phyloP scores from a whole-genome alignment of 2,329 filamentous ascomycete genomes.

The Pseudohalonectria lignicola region DNA sequence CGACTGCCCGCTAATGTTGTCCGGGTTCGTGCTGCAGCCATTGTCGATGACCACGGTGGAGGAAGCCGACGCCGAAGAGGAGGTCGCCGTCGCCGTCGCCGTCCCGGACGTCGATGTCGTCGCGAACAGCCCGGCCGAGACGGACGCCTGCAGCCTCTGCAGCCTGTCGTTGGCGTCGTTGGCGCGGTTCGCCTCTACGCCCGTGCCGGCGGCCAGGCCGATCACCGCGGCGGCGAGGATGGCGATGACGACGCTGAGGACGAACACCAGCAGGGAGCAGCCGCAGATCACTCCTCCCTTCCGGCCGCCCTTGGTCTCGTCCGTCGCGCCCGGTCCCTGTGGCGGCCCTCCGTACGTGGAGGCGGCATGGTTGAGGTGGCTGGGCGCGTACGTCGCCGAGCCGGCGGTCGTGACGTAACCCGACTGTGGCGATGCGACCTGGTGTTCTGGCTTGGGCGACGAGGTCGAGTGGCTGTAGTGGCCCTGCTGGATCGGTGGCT shows the following conservation, averaged over 20 bases:
- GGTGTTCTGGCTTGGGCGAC: not conserved
- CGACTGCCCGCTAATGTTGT: conserved; percentile 21
- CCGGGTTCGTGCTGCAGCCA: conserved; percentile 24
- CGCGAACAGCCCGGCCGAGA: conserved; percentile 4
- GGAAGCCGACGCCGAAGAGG: conserved; percentile 8
- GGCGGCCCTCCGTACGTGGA: no score
- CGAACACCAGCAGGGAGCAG: conserved; percentile 26
- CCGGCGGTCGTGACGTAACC: not conserved
- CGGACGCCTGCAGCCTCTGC: conserved; percentile 14
- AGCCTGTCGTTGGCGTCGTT: conserved; percentile 22
- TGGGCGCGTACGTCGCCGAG: not conserved
- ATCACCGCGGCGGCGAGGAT: conserved; percentile 27
- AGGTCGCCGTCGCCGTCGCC: not conserved
- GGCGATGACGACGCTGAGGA: conserved; percentile 27
- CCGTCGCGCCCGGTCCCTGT: no score
- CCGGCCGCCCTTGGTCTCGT: not conserved
- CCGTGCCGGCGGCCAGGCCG: conserved; percentile 31
- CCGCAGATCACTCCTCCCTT: conserved; percentile 15
- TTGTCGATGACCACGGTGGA: conserved; percentile 20
- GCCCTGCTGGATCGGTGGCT: no score
- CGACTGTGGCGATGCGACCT: not conserved
- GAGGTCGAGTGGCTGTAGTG: not conserved
- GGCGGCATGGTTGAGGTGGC: not conserved
- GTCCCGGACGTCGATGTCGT: not conserved
- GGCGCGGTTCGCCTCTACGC: conserved; percentile 26